Evolutionary conservation across 352 stramenopile genomes (phyloP), one percentile per base, ranked within the genome.

Genomic region (Globisporangium middletonii): DNA sequence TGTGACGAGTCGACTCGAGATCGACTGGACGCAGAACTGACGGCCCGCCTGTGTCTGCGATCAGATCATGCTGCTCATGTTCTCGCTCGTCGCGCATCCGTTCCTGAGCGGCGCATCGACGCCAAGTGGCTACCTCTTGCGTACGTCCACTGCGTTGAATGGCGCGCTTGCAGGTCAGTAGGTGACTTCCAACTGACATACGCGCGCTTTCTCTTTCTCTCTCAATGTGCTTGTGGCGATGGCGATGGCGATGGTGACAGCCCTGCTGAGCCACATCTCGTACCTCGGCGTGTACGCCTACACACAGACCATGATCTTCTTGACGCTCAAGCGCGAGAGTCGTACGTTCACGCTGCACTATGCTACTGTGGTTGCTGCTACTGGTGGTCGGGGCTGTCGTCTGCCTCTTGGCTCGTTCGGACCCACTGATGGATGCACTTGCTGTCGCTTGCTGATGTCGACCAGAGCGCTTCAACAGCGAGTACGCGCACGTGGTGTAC

Each of bases 241-340:
- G 30, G 30, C 30, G 8, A 35, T 35, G 30, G 30, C 30, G 2
- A 23, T 23, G 23, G 23, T 23, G 23, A 33, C 37, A 84, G 71
- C 80, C 0, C 57, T 88, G 4, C 42, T 72, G 11, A 62, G 63
- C 23, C 79, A 89, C 45, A 65, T 86, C 12, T 50, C 57, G n/a
- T 89, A 79, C 58, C 66, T 89, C 19, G 65, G 75, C 18, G 53
- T 76, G 9, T 87, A 78, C 51, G 67, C 77, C 1, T 90, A 88
- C 68, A 86, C 80, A 4, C 77, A 90, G 59, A 90, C 80, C 9
- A 90, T 88, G 77, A 65, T 87, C 19, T 90, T 82, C 55, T 59
- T 86, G 16, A 87, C 73, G 0, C 65, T 90, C 48, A 87, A 90
- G 63, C 77, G 74, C 23, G 55, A 67, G 51, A 77, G 64, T 42